Conservation (phyloP, 1,284 basidiomycete genomes). For the Tylopilus sp. region DNA sequence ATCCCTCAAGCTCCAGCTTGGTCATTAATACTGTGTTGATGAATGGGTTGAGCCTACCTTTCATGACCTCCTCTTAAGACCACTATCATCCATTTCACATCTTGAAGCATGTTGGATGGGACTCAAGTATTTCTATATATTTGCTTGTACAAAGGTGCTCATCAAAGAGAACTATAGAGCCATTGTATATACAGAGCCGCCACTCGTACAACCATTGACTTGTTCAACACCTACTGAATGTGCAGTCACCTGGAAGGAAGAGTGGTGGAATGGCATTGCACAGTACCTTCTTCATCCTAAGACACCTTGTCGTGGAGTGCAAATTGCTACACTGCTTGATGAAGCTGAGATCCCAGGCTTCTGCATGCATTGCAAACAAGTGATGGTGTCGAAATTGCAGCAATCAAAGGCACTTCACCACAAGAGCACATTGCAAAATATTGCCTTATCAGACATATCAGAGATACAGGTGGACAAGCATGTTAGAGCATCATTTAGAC, state of each 20-base stretch:
- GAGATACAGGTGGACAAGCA: conserved; percentile 7
- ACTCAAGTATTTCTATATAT: neutral
- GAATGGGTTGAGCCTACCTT: neutral
- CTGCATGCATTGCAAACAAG: neutral
- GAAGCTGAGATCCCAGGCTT: neutral
- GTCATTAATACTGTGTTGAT: neutral
- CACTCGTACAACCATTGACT: neutral
- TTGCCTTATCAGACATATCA: neutral
- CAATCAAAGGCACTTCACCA: neutral
- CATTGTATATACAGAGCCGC: conserved; percentile 3
- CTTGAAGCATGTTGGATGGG: neutral
- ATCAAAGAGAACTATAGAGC: neutral
- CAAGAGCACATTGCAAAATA: neutral
- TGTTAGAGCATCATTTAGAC: neutral
- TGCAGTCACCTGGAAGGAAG: neutral
- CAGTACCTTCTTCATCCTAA: neutral
- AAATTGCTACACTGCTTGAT: neutral
- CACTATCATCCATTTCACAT: neutral
- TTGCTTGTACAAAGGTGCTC: neutral
- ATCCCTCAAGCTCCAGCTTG: conserved; percentile 2
- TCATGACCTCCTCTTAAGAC: neutral
- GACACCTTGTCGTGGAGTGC: neutral
- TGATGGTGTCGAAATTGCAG: neutral
- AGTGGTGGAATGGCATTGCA: conserved; percentile 7
- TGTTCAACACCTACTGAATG: neutral